These are phyloP conservation scores for Beta lomatogona DNA, from an alignment of 179 eudicot species.

Conservation along the genomic window DNA sequence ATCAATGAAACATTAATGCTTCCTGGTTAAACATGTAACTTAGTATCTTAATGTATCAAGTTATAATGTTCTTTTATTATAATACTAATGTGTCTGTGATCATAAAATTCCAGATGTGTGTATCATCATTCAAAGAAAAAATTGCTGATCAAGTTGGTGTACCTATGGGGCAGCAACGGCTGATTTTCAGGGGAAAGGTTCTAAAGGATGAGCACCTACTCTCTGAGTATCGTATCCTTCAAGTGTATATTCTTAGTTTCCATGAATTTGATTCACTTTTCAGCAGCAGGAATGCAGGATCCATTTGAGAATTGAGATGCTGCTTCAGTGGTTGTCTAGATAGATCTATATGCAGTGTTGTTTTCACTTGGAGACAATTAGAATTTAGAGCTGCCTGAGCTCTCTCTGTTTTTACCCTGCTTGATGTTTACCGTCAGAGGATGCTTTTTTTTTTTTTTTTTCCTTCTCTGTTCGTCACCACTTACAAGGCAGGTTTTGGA, in stretches of 20 bases:
- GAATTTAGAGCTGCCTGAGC: too few relatives aligned
- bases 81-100: slow-evolving; percentile 11
- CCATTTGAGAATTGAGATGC: neutral
- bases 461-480: neutral
- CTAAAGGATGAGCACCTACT: slow-evolving; percentile 82
- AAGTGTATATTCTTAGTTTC: neutral
- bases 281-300: neutral
- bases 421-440: neutral
- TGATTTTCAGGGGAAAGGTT: slow-evolving; percentile 94
- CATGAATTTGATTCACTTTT: neutral
- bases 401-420: neutral
- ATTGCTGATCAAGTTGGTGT: slow-evolving; percentile 74
- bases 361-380: neutral
- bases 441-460: neutral
- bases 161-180: slow-evolving; percentile 87
- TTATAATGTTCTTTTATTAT: neutral
- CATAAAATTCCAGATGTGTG: slow-evolving; percentile 56
- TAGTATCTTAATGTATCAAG: neutral
- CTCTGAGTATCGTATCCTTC: slow-evolving; percentile 92
- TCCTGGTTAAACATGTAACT: neutral
- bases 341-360: neutral
- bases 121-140: slow-evolving; percentile 76
- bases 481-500: neutral
- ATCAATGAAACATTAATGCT: neutral
- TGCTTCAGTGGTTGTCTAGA: neutral